Conservation (phyloP, 257 asterid genomes). For the Haberlea rhodopensis region DNA sequence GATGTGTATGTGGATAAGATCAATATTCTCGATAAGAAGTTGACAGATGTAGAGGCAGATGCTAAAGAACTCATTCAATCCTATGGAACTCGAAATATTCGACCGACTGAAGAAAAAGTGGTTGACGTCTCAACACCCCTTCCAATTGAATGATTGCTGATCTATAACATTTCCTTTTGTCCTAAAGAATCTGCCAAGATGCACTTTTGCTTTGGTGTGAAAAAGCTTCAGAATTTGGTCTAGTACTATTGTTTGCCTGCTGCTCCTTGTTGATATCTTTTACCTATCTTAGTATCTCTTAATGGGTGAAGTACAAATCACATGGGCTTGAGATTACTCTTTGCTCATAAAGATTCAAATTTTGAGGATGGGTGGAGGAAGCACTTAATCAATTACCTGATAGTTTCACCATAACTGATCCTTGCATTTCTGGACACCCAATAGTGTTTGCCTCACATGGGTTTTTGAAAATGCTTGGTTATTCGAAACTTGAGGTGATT, state of each 20-base stretch:
- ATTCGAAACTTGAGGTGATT: slow-evolving; percentile 74
- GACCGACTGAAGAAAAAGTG: slow-evolving; percentile 26
- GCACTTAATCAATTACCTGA: slow-evolving; percentile 74
- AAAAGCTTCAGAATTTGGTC: not conserved
- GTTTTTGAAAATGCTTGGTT: slow-evolving; percentile 78
- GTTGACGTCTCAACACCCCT: slow-evolving; percentile 27
- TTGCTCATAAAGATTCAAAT: slow-evolving; percentile 46
- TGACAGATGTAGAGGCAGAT: slow-evolving; percentile 40
- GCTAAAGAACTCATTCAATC: slow-evolving; percentile 36
- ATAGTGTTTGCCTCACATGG: slow-evolving; percentile 85
- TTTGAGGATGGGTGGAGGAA: slow-evolving; percentile 58
- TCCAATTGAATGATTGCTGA: slow-evolving; percentile 27
- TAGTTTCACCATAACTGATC: too few species aligned
- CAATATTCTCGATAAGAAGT: slow-evolving; percentile 37
- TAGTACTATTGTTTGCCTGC: not conserved
- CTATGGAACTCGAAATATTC: slow-evolving; percentile 23
- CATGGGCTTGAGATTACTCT: slow-evolving; percentile 99
- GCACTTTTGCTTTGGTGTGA: not conserved
- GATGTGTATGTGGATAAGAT: slow-evolving; percentile 37
- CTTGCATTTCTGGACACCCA: slow-evolving; percentile 89
- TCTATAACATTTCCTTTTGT: slow-evolving; percentile 3
- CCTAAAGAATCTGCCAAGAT: not conserved
- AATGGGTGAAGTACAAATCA: slow-evolving; percentile 45
- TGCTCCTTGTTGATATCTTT: not conserved
- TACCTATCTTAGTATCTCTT: not conserved